A percentile compares a stretch with the other conserved stretches of the same genome.
Conservation (phyloP, 1,284 basidiomycete species). For the Ceratobasidium papillatum region DNA sequence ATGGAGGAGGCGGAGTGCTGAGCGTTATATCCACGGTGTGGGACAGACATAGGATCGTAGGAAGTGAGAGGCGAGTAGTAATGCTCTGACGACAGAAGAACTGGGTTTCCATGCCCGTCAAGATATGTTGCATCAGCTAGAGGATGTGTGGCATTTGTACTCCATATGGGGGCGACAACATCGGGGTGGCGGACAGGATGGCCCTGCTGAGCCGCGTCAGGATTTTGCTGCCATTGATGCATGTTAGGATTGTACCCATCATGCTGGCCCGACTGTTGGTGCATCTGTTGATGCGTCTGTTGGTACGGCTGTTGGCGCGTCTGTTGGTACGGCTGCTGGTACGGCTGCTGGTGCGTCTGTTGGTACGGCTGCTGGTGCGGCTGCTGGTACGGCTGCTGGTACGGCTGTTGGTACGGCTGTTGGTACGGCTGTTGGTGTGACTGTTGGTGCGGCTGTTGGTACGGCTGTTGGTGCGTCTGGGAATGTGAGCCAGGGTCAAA, state of each 20-base stretch:
- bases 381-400: neutral
- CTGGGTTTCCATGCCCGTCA: neutral
- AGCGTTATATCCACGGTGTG: neutral
- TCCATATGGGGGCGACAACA: conserved; percentile 7
- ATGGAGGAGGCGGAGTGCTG: conserved; percentile 11
- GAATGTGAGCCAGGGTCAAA: too few species aligned
- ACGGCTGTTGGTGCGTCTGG: too few species aligned
- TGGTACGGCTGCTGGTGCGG: neutral
- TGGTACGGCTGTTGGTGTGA: neutral
- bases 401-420: neutral
- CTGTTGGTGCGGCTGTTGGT: neutral
- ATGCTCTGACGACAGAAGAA: neutral
- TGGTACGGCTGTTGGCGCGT: neutral
- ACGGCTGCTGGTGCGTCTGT: neutral
- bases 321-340: neutral
- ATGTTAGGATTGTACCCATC: conserved; percentile 1
- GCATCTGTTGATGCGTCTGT: neutral
- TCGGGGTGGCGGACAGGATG: neutral
- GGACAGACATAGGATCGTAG: neutral
- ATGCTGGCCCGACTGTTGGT: neutral
- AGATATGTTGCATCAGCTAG: conserved; percentile 3
- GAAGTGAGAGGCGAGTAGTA: neutral
- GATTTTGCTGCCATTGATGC: conserved; percentile 17
- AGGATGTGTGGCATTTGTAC: conserved; percentile 7
- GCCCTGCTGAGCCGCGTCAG: neutral